Percentiles rank a stretch among this genome's conserved stretches.
These are phyloP conservation scores for Xylariaceae sp. DNA, from an alignment of 2,329 filamentous ascomycete genomes.

Conservation along the genomic window DNA sequence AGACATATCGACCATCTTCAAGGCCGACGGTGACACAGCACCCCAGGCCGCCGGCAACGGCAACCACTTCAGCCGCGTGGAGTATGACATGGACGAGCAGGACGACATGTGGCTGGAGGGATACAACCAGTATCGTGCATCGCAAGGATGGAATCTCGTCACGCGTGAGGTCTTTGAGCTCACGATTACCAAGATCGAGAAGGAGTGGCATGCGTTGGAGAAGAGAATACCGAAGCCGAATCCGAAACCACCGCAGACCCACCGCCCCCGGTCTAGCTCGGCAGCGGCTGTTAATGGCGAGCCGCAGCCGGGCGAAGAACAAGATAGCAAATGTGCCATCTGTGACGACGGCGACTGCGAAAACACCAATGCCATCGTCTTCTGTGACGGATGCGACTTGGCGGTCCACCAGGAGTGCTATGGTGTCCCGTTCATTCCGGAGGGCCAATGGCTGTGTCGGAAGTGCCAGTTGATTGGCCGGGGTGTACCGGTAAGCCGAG, in stretches of 20 bases:
- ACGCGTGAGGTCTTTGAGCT: conserved; percentile 95
- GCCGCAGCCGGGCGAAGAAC: conserved; percentile 80
- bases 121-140: conserved; percentile 71
- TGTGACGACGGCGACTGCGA: conserved; percentile 99
- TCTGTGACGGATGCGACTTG: conserved; percentile 95
- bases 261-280: conserved; percentile 85
- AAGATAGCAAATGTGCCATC: conserved; percentile 94
- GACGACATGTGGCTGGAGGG: conserved; percentile 93
- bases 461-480: conserved; percentile 95
- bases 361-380: conserved; percentile 98
- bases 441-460: conserved; percentile 95
- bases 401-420: conserved; percentile 99
- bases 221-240: conserved; percentile 96
- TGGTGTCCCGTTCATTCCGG: conserved; percentile 95
- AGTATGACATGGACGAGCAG: conserved; percentile 99
- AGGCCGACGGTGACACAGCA: conserved; percentile 52
- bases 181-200: conserved; percentile 97
- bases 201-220: conserved; percentile 94
- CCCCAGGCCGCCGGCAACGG: conserved; percentile 37
- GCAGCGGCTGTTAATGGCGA: conserved; percentile 95
- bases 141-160: conserved; percentile 71
- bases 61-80: conserved; percentile 71
- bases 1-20: conserved; percentile 41
- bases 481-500: conserved; percentile 68
- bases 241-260: conserved; percentile 91